Evolutionary conservation across 129 eudicot species (phyloP), one percentile per base, ranked within the genome.

Genomic region (Ambrosia trifida): DNA sequence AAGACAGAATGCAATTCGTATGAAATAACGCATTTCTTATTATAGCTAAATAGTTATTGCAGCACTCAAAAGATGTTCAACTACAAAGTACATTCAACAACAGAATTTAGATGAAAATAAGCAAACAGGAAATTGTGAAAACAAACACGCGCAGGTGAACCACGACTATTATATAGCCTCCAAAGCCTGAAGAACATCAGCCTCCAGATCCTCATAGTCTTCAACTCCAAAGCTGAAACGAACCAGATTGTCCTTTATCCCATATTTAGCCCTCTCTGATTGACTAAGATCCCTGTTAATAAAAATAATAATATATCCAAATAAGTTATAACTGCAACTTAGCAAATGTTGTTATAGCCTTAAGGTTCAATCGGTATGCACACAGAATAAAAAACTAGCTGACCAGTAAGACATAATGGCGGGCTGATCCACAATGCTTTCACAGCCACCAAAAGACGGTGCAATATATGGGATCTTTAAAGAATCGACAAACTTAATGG

Each of bases 331-430:
- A 18, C 32, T 18, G 32, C 60, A 7, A 19, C 19, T 18, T 53
- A 53, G 60, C 33, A 72, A 51, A 20, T 47, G 13, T 36, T 49
- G 11, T 11, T 11, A 9, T 2, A 51, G 28, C 28, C 28, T 24
- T 24, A 24, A 24, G 30, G 57, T 51, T 51, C 50, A 10, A 64
- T 64, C 19, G 18, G 43, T 41, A 64, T n/a, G 28, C 32, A 10
- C 50, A 19, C 50, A 40, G 12, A 32, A 16, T 10, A 32, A 19
- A 12, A 9, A 7, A 32, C 32, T 30, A 11, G 13, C 82, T 56
- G 75, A 88, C 97, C 97, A 91, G 76, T 88, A 88, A 76, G 97
- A 88, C 97, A 88, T 88, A 4, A 88, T 80, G 60, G 97, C 92
- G 7, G 97, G 97, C 68, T 83, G 97, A 81, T 83, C 95, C 64